Evolutionary conservation across 2,329 filamentous ascomycete genomes (phyloP).

Genomic region (Thyridium curvatum): DNA sequence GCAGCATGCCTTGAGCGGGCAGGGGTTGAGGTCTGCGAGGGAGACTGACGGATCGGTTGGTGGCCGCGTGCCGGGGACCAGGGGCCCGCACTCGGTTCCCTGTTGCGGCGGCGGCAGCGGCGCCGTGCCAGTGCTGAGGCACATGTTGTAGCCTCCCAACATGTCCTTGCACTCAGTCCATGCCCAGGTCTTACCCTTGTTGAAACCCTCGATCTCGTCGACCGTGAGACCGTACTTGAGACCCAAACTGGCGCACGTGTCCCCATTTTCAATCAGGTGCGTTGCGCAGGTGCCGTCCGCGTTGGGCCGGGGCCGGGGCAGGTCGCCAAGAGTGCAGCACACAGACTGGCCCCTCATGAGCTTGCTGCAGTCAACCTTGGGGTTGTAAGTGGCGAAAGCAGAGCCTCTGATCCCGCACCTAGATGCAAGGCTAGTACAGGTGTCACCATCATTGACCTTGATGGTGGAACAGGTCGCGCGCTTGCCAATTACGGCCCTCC

Average conservation of each 20-base stretch:
- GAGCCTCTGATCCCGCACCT: constrained; percentile 15
- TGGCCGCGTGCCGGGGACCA: constrained; percentile 19
- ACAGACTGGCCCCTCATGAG: constrained; percentile 25
- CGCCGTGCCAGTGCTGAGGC: constrained; percentile 23
- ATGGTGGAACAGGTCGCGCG: too few species aligned
- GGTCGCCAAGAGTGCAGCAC: constrained; percentile 27
- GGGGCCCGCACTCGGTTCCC: constrained; percentile 26
- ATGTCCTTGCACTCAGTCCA: constrained; percentile 25
- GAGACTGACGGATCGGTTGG: constrained; percentile 10
- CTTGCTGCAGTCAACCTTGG: constrained; percentile 16
- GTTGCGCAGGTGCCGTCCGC: constrained; percentile 26
- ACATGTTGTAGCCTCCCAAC: constrained; percentile 19
- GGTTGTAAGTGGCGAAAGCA: constrained; percentile 18
- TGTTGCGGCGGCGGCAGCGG: constrained; percentile 23
- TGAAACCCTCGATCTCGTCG: constrained; percentile 13
- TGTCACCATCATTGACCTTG: constrained; percentile 10
- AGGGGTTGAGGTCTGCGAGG: constrained; percentile 18
- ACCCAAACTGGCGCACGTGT: constrained; percentile 24
- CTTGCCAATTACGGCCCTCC: too few species aligned
- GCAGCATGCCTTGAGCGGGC: constrained; percentile 21
- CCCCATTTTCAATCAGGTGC: constrained; percentile 21
- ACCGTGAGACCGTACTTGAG: constrained; percentile 5
- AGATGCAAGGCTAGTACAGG: constrained; percentile 14
- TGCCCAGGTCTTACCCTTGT: constrained; percentile 28
- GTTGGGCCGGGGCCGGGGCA: constrained; percentile 27